These are phyloP conservation scores for Ananas comosus DNA, from an alignment of 176 grass and related monocot species.

Conservation along the genomic window DNA sequence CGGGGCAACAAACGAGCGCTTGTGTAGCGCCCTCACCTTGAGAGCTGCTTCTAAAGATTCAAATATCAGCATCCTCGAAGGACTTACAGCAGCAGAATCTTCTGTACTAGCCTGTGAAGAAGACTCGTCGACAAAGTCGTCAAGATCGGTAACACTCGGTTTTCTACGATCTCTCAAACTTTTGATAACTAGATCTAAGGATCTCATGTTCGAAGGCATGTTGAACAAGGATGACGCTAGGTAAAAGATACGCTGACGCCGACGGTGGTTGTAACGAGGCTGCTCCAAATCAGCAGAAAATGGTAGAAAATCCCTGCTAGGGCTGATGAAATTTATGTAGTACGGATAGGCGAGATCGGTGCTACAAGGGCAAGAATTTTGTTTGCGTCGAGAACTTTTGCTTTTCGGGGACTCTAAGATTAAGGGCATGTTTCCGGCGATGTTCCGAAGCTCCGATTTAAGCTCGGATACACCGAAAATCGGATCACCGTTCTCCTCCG, in stretches of 20 bases:
- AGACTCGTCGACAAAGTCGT: conserved; percentile 32
- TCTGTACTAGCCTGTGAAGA: not conserved
- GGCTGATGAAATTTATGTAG: conserved; percentile 1
- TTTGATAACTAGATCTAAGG: conserved; percentile 52
- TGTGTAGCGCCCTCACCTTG: conserved; percentile 27
- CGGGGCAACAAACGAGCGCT: conserved; percentile 29
- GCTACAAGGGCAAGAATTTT: conserved; percentile 21
- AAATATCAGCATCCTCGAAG: conserved; percentile 46
- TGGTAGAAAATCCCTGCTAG: not conserved
- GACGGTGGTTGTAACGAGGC: not conserved
- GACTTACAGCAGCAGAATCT: conserved; percentile 1
- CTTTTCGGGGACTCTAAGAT: conserved; percentile 27
- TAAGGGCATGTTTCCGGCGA: conserved; percentile 22
- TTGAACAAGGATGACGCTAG: not conserved
- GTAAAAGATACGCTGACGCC: not conserved
- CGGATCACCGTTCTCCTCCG: conserved; percentile 11
- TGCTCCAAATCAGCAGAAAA: not conserved
- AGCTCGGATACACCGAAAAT: conserved; percentile 11
- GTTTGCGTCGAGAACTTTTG: conserved; percentile 25
- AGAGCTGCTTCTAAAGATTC: conserved; percentile 50
- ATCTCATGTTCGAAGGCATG: conserved; percentile 41
- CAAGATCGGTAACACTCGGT: conserved; percentile 48
- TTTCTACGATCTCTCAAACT: conserved; percentile 50
- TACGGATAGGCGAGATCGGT: conserved; percentile 11
- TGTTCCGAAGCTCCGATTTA: conserved; percentile 16